These are phyloP conservation scores for Basipetospora chlamydospora DNA, from an alignment of 2,329 filamentous ascomycete species.

Conservation along the genomic window DNA sequence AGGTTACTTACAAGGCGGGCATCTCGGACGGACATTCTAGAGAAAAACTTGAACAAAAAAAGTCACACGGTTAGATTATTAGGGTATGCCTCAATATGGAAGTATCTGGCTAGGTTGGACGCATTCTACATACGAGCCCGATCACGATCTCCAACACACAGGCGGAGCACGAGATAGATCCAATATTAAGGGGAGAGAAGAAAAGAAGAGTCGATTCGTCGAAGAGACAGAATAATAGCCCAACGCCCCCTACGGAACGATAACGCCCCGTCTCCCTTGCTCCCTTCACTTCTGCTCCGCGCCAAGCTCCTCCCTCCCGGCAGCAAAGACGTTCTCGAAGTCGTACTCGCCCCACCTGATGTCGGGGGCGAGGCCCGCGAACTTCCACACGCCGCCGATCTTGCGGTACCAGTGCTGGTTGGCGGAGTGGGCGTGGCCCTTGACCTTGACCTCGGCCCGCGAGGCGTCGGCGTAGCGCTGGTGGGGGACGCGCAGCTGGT, in stretches of 20 bases:
- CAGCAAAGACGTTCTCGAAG: conserved; percentile 37
- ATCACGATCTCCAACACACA: no score
- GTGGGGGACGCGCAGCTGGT: conserved; percentile 48
- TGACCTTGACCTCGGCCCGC: conserved; percentile 32
- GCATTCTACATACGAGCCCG: no score
- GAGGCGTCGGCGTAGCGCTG: conserved; percentile 40
- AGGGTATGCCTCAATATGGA: background rate
- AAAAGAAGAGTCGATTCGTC: no score
- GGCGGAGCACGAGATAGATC: no score
- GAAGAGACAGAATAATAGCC: no score
- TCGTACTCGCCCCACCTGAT: conserved; percentile 44
- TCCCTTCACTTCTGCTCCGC: background rate
- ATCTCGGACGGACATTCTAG: background rate
- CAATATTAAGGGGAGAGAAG: no score
- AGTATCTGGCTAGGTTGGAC: background rate
- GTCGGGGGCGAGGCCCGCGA: conserved; percentile 38
- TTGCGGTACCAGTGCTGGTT: conserved; percentile 44
- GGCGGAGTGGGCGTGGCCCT: conserved; percentile 45
- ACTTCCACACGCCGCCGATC: conserved; percentile 46
- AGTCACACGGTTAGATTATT: no score
- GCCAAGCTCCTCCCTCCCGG: conserved; percentile 9
- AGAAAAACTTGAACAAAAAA: no score
- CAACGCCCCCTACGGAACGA: no score
- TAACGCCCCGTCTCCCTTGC: background rate
- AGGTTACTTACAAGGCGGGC: background rate